Evolutionary conservation across 2,329 filamentous ascomycete genomes (phyloP), one percentile per base, ranked within the genome.

Genomic region (Xylariales sp.): DNA sequence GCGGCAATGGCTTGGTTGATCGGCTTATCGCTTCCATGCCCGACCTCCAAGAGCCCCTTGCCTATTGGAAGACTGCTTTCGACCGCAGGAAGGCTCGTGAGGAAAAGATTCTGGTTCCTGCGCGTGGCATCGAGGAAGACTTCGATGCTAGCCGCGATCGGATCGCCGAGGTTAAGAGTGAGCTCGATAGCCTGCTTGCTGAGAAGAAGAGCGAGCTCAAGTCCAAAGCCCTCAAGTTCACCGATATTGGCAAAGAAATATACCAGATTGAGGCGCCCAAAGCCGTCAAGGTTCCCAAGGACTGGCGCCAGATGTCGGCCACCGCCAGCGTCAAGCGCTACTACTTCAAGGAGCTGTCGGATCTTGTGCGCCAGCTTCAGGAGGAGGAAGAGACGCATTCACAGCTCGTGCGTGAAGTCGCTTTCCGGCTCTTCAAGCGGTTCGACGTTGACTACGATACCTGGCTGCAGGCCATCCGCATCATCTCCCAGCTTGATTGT

Each of bases 291-390:
- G 81, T 98, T 3, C 93, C 93, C 0, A 85, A 85, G 48, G 78
- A 70, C 51, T 98, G 93, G 90, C 83, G 89, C 46, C 91, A 97
- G 56, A 96, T 97, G 89, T 97, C 93, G 5, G 85, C 90, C 1
- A 97, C 93, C 0, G 79, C 85, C 45, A 81, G 83, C 40, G 86
- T 94, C 54, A 96, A 95, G 63, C 84, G 93, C 1, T 98, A 91
- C 69, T 98, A 97, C 66, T 95, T 90, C 50, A 76, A 82, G 1
- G 85, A 95, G 53, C 74, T 97, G 12, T 85, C 85, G 12, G 72
- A 76, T 19, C 76, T 96, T 3, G 89, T 98, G 16, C 84, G 91
- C 34, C 77, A 88, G 50, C 73, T 97, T 14, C 93, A 95, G 56
- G 93, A 98, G 64, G 87, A 89, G 2, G 90, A 95, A 56, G 93